Conservation (phyloP, 345 rosid genomes). For the Kernera saxatilis region DNA sequence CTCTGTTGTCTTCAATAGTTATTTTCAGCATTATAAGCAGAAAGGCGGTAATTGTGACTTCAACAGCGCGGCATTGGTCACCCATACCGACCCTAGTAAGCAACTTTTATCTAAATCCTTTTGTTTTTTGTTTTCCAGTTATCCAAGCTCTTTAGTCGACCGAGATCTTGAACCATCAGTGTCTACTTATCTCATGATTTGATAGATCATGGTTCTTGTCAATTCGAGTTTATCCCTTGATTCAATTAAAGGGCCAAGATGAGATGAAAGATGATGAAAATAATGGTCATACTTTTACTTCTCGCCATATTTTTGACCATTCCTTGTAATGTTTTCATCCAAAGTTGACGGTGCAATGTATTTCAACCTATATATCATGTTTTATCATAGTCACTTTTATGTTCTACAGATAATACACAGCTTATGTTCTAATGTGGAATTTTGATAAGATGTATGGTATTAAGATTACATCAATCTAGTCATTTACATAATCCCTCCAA, state of each 20-base stretch:
- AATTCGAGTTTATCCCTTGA: slow-evolving; percentile 32
- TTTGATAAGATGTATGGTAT: background rate
- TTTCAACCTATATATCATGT: too few species aligned
- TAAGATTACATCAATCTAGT: background rate
- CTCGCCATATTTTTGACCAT: too few species aligned
- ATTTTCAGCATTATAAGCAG: slow-evolving; percentile 47
- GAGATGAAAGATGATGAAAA: background rate
- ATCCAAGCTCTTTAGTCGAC: background rate
- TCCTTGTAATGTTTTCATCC: too few species aligned
- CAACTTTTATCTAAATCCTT: background rate
- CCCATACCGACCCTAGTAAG: slow-evolving; percentile 62
- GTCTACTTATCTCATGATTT: background rate
- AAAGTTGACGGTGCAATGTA: too few species aligned
- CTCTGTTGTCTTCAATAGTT: slow-evolving; percentile 64
- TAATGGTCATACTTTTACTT: too few species aligned
- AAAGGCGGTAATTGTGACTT: slow-evolving; percentile 58
- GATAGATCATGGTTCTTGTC: slow-evolving; percentile 48
- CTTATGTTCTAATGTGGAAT: background rate
- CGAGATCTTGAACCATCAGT: background rate
- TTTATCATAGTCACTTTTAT: too few species aligned
- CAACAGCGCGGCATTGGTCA: slow-evolving; percentile 49
- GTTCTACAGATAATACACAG: background rate
- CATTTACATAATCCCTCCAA: background rate
- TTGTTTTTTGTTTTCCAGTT: background rate
- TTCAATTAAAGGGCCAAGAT: background rate